Evolutionary conservation across 805 yeast genomes (phyloP).

Genomic region (Ogataea nitratoaversa): DNA sequence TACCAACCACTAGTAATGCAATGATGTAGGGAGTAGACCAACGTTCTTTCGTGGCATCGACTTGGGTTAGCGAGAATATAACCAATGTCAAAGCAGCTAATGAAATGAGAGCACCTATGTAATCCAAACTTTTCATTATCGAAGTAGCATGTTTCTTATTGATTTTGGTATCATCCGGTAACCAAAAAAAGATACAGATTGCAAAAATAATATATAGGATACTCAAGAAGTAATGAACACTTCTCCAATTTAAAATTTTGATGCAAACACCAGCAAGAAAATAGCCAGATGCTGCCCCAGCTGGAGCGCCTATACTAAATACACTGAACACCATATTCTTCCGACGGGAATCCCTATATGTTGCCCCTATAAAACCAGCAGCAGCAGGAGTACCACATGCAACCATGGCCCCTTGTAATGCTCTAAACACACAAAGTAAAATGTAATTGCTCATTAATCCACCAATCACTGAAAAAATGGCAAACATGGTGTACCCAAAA

Average conservation of each 20-base stretch:
- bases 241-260: constrained; percentile 38
- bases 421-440: constrained; percentile 38
- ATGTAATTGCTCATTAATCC: constrained; percentile 37
- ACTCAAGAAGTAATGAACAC: constrained; percentile 37
- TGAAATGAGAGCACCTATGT: constrained; percentile 40
- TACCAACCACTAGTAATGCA: constrained; percentile 38
- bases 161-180: constrained; percentile 35
- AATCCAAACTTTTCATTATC: constrained; percentile 32
- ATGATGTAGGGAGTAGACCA: constrained; percentile 47
- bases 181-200: constrained; percentile 19
- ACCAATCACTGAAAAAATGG: constrained; percentile 31
- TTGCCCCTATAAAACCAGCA: constrained; percentile 42
- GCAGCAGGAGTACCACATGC: constrained; percentile 45
- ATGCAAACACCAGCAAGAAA: constrained; percentile 41
- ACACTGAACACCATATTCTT: constrained; percentile 41
- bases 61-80: constrained; percentile 42
- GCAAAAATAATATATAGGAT: constrained; percentile 32
- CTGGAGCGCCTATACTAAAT: constrained; percentile 44
- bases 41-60: constrained; percentile 35
- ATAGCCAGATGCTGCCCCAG: constrained; percentile 42
- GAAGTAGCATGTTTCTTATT: constrained; percentile 23
- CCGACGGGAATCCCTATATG: constrained; percentile 35
- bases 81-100: constrained; percentile 37
- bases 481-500: constrained; percentile 30
- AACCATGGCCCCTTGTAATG: constrained; percentile 39